Evolutionary conservation across 352 stramenopile species (phyloP).

Genomic region (Blastocystis sp.): DNA sequence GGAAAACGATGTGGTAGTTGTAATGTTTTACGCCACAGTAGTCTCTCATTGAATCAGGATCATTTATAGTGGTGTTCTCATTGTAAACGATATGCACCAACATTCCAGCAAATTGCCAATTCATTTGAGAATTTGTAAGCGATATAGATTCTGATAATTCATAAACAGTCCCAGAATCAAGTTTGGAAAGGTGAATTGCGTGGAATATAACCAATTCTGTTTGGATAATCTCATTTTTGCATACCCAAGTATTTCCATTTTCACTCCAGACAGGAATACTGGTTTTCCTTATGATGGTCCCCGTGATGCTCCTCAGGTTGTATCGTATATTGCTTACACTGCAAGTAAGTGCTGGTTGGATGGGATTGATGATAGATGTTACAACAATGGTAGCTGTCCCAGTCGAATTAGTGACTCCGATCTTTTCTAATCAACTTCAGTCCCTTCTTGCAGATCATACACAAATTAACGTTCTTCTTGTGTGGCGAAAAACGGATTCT

Average conservation of each 20-base stretch:
- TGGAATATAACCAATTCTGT: not conserved
- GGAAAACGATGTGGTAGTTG: not conserved
- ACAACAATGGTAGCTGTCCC: not conserved
- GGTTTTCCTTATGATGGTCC: not conserved
- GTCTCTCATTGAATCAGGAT: not conserved
- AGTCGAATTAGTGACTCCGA: conserved; percentile 4
- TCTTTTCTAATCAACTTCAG: not conserved
- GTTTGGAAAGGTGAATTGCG: conserved; percentile 7
- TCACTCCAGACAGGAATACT: not conserved
- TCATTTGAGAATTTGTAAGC: not conserved
- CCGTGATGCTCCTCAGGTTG: not conserved
- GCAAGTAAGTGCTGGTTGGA: not conserved
- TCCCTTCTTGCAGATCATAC: not conserved
- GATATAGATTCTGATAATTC: not conserved
- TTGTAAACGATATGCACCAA: conserved; percentile 43
- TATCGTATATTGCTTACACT: not conserved
- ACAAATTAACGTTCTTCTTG: not conserved
- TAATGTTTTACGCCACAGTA: conserved; percentile 5
- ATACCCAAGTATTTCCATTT: not conserved
- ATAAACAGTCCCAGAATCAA: not conserved
- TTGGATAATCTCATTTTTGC: not conserved
- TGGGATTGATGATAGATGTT: not conserved
- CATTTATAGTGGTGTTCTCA: conserved; percentile 17
- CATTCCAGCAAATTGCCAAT: conserved; percentile 32
- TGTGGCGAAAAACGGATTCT: not conserved